Conservation (phyloP, 169 alveolate species). For the Theileria annulata region DNA sequence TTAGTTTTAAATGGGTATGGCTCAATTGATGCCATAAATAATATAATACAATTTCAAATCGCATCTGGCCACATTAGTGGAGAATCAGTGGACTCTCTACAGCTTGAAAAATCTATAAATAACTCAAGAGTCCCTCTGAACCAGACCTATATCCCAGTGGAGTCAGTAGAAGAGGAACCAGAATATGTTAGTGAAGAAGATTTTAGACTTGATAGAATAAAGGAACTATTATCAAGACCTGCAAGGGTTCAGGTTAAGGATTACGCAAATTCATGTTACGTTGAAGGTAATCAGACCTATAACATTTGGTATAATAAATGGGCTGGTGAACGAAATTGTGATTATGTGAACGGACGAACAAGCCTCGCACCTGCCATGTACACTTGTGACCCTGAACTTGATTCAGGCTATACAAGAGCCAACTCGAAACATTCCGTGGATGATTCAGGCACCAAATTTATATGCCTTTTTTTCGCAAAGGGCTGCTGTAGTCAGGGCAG, state of each 20-base stretch:
- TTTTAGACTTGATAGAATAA: constrained; percentile 15
- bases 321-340: constrained; percentile 83
- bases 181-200: constrained; percentile 29
- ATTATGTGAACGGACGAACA: constrained; percentile 76
- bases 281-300: constrained; percentile 94
- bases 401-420: constrained; percentile 97
- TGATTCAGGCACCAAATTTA: constrained; percentile 79
- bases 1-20: background rate
- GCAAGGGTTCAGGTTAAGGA: constrained; percentile 60
- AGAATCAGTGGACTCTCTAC: constrained; percentile 45
- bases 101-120: constrained; percentile 45
- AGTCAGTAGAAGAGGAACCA: constrained; percentile 47
- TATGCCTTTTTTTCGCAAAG: constrained; percentile 94
- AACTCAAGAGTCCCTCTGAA: constrained; percentile 59
- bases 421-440: constrained; percentile 76
- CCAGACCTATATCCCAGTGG: constrained; percentile 33
- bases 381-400: constrained; percentile 91
- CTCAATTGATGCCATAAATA: constrained; percentile 20
- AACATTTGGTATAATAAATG: constrained; percentile 99
- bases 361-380: constrained; percentile 85
- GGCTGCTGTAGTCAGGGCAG: constrained; percentile 98
- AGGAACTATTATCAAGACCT: constrained; percentile 40
- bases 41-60: constrained; percentile 29
- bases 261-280: constrained; percentile 47
- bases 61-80: constrained; percentile 53